Percentiles rank a stretch among this genome's conserved stretches.
Evolutionary conservation across 2,329 filamentous ascomycete species (phyloP).

Genomic region (Hypoxylon sp.): DNA sequence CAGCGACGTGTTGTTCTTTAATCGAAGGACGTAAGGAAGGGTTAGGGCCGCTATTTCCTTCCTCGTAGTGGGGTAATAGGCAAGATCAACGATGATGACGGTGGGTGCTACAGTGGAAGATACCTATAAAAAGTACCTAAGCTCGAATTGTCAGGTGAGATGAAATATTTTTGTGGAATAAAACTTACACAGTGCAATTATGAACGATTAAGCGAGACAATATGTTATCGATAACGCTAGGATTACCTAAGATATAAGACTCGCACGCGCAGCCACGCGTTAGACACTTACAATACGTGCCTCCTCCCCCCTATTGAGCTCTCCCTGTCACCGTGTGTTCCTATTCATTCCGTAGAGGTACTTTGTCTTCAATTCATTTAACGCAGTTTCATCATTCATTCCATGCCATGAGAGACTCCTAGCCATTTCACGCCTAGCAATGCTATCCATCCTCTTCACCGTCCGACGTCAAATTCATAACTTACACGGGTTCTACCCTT

Average conservation of each 20-base stretch:
- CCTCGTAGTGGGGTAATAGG: slow-evolving; percentile 32
- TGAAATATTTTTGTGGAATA: slow-evolving; percentile 37
- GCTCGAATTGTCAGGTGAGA: not conserved
- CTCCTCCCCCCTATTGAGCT: not conserved
- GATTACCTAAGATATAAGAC: slow-evolving; percentile 17
- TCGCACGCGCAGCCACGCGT: too few species aligned
- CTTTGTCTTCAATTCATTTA: not conserved
- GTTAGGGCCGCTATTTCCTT: slow-evolving; percentile 43
- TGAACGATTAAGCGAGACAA: slow-evolving; percentile 35
- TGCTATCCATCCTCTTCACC: slow-evolving; percentile 2
- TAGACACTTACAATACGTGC: not conserved
- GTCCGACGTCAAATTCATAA: slow-evolving; percentile 1
- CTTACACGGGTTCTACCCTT: not conserved
- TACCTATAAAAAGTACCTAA: not conserved
- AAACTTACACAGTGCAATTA: slow-evolving; percentile 26
- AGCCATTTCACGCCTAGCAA: not conserved
- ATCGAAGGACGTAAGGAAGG: slow-evolving; percentile 28
- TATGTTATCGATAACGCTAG: slow-evolving; percentile 32
- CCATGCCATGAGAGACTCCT: not conserved
- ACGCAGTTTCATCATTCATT: slow-evolving; percentile 5
- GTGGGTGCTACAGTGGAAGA: slow-evolving; percentile 1
- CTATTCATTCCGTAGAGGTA: not conserved
- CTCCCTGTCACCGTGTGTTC: not conserved
- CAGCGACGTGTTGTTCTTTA: slow-evolving; percentile 10
- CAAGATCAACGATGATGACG: slow-evolving; percentile 30